phyloP scores from a whole-genome alignment of 371 early-diverging fungal genomes.

The Dichotomocladium elegans region DNA sequence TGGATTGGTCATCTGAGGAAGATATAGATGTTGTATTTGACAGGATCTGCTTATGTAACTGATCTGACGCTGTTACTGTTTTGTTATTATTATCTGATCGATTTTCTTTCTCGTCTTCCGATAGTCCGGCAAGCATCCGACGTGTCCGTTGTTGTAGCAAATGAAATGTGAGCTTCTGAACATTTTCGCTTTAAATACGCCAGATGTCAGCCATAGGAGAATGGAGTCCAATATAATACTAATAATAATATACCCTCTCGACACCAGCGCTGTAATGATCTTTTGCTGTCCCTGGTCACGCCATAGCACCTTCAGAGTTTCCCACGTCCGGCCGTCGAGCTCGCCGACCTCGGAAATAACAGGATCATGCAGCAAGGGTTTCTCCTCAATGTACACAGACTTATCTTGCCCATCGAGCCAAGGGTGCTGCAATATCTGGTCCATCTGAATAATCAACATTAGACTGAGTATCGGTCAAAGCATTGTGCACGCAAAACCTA shows the following conservation, averaged over 20 bases:
- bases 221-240: background rate
- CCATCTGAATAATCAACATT: slow-evolving; percentile 17
- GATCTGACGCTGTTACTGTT: too few species aligned
- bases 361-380: slow-evolving; percentile 6
- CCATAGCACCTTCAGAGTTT: slow-evolving; percentile 43
- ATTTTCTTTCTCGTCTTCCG: background rate
- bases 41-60: too few species aligned
- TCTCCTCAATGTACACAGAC: background rate
- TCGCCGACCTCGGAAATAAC: slow-evolving; percentile 13
- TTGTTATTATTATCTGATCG: background rate
- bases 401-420: slow-evolving; percentile 14
- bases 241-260: slow-evolving; percentile 12
- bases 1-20: too few species aligned
- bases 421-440: slow-evolving; percentile 29
- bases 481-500: slow-evolving; percentile 12
- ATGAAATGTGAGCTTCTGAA: slow-evolving; percentile 31
- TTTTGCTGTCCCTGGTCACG: slow-evolving; percentile 24
- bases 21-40: too few species aligned
- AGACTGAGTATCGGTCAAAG: background rate
- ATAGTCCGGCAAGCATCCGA: background rate
- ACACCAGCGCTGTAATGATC: slow-evolving; percentile 19
- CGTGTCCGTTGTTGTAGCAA: slow-evolving; percentile 17
- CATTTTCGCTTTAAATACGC: slow-evolving; percentile 19
- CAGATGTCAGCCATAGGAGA: background rate
- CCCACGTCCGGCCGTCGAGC: slow-evolving; percentile 29